Conservation (phyloP, 208 protist species). For the Naegleria fowleri region DNA sequence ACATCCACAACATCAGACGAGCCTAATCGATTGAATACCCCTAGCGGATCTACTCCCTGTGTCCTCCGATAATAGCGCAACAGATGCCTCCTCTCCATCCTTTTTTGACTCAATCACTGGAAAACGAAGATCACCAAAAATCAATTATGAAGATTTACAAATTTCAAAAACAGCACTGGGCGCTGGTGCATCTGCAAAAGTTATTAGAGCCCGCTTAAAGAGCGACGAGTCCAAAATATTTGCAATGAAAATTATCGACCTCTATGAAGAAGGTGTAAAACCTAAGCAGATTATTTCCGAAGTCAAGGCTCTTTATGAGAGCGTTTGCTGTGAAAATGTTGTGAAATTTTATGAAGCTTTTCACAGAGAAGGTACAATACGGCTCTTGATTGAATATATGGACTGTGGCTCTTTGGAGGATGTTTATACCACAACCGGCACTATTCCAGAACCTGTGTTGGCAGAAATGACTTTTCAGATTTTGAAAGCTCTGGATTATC, state of each 20-base stretch:
- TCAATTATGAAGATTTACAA: not conserved
- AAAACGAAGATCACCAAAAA: not conserved
- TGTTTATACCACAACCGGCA: not conserved
- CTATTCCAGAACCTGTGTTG: not conserved
- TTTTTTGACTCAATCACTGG: not conserved
- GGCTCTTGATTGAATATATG: constrained; percentile 12
- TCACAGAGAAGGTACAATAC: not conserved
- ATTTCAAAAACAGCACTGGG: not conserved
- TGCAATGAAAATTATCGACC: not conserved
- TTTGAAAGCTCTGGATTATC: not conserved
- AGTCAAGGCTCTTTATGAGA: not conserved
- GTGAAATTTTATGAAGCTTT: constrained; percentile 9
- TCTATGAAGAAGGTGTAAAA: not conserved
- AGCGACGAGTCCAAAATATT: not conserved
- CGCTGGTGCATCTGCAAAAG: not conserved
- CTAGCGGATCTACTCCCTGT: too few species aligned
- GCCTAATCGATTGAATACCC: not conserved
- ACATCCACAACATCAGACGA: not conserved
- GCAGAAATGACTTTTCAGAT: not conserved
- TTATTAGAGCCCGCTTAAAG: not conserved
- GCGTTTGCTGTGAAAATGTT: not conserved
- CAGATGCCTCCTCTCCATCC: not conserved
- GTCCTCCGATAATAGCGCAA: not conserved
- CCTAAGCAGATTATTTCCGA: not conserved
- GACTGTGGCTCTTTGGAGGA: not conserved